Percentiles rank a stretch among this genome's conserved stretches.
These are phyloP conservation scores for Vicia faba DNA, from an alignment of 306 rosid genomes.

Conservation along the genomic window DNA sequence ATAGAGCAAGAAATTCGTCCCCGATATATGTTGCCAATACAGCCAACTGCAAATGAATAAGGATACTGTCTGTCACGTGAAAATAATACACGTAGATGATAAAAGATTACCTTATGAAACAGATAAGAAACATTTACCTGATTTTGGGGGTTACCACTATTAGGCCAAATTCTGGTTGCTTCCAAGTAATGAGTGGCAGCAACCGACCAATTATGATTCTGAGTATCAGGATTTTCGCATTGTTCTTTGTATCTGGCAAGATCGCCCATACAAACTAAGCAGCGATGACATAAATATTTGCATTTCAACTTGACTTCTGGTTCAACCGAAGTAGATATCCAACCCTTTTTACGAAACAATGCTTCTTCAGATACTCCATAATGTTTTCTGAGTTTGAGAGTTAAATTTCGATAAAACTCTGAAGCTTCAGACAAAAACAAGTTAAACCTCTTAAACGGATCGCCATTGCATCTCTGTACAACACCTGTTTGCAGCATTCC, in stretches of 20 bases:
- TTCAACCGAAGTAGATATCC: slow-evolving; percentile 43
- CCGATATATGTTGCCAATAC: slow-evolving; percentile 90
- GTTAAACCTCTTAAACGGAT: slow-evolving; percentile 54
- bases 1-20: slow-evolving; percentile 92
- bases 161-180: slow-evolving; percentile 91
- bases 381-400: slow-evolving; percentile 58
- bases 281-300: slow-evolving; percentile 86
- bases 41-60: slow-evolving; percentile 67
- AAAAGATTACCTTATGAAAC: slow-evolving; percentile 6
- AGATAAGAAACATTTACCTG: slow-evolving; percentile 56
- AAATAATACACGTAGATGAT: slow-evolving; percentile 3
- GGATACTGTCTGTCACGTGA: slow-evolving; percentile 26
- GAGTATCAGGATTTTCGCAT: slow-evolving; percentile 60
- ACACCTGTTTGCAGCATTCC: slow-evolving; percentile 36
- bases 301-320: slow-evolving; percentile 58
- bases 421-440: slow-evolving; percentile 74
- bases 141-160: slow-evolving; percentile 95
- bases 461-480: slow-evolving; percentile 39
- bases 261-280: slow-evolving; percentile 93
- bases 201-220: slow-evolving; percentile 75
- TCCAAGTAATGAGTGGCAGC: slow-evolving; percentile 88
- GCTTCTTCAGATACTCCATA: slow-evolving; percentile 62
- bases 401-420: slow-evolving; percentile 74
- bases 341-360: slow-evolving; percentile 45
- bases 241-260: slow-evolving; percentile 87